Base-by-base conservation (phyloP, 169 alveolate species). In the Eimeria necatrix region DNA sequence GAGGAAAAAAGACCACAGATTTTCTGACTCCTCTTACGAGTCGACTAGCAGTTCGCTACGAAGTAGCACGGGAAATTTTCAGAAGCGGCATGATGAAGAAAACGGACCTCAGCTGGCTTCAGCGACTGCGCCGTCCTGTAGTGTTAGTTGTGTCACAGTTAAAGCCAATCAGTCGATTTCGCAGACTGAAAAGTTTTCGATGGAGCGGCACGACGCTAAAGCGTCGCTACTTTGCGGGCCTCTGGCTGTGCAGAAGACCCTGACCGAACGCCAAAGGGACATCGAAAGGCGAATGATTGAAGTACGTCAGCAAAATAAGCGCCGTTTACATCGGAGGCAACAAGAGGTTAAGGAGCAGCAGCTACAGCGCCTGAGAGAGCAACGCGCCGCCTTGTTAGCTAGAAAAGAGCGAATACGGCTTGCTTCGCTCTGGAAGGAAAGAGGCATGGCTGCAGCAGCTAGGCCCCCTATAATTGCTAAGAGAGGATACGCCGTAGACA, bases 391-490 rank as follows among this genome's bases (percentile, higher is more conserved):
- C 12, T 51, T 84, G 92, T 32, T 84, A 46, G 92, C 92, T 41
- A 84, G 92, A 59, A 84, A 60, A 9, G 73, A 84, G 49, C 12
- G 80, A 41, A 53, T 84, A 18, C 22, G 32, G 68, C 92, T 84
- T 12, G 92, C 92, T 10, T 84, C 92, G 18, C 14, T 84, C 22
- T 84, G 92, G 92, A 84, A 84, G 18, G 92, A 84, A 60, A 84
- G 92, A 5, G 92, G 92, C 64, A 84, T 84, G 92, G 92, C 92
- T 4, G 92, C 92, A 6, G 92, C 92, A 41, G 92, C 92, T 59
- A 84, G 60, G 78, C 78, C 78, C 9, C 51, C 92, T 4, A 20
- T 80, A 53, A 5, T 26, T 20, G 26, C 52, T 4, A 85, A 51
- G 16, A 61, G 49, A 16, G 49, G 24, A 1, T 4, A 14, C 8